Conservation (phyloP, 176 grass and related monocot species). For the Oryza longistaminata region DNA sequence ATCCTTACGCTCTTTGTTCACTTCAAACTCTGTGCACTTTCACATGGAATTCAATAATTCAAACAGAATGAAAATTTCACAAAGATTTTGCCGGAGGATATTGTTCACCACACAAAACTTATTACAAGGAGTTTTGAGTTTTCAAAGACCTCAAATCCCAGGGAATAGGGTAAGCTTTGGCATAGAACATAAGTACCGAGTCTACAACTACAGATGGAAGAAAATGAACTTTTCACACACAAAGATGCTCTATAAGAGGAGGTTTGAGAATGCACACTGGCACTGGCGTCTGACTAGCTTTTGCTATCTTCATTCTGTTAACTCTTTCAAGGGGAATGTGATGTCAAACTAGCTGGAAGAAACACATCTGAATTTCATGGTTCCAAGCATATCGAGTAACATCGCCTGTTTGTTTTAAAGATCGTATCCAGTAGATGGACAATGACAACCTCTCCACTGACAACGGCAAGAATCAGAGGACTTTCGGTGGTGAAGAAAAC, state of each 20-base stretch:
- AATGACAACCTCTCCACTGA: neutral
- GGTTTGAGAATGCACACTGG: neutral
- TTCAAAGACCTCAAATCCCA: too few species aligned
- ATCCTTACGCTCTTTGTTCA: too few species aligned
- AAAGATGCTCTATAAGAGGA: neutral
- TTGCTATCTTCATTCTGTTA: neutral
- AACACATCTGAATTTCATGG: neutral
- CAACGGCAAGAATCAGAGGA: neutral
- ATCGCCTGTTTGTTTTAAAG: too few species aligned
- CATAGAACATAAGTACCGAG: neutral
- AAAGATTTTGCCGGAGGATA: too few species aligned
- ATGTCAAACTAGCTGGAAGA: neutral
- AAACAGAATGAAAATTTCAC: too few species aligned
- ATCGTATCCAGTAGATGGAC: too few species aligned
- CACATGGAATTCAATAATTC: too few species aligned
- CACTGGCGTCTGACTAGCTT: neutral
- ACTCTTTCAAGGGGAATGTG: neutral
- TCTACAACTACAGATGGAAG: neutral
- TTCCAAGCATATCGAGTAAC: neutral
- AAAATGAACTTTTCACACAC: neutral
- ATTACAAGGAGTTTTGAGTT: too few species aligned
- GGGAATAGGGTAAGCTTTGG: neutral
- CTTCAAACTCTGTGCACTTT: too few species aligned
- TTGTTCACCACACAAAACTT: too few species aligned
- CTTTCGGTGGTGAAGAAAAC: neutral